Evolutionary conservation across 2,329 filamentous ascomycete species (phyloP), one percentile per base, ranked within the genome.

Genomic region (Stromatinia cepivora): DNA sequence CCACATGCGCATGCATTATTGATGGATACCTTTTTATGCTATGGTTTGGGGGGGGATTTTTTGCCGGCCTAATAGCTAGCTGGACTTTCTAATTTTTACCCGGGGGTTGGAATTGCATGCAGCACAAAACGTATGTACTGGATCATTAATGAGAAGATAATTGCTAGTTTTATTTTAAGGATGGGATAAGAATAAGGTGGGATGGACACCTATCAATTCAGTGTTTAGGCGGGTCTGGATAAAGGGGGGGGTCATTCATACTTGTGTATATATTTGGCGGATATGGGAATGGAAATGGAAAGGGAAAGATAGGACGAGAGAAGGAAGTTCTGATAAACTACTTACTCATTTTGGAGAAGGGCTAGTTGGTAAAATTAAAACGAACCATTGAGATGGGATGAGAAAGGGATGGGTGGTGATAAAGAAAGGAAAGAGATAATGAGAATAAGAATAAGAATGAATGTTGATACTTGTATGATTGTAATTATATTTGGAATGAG

Each of bases 131-230:
- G 34, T 28, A 52, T 39, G 5, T 52, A 20, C 46, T 20, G 46
- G 34, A 39, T 52, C 61, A 52, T 52, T 64, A 64, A 64, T 64
- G 61, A 64, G 31, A 34, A 52, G 31, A 64, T 64, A 64, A 64
- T 64, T 52, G 8, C 46, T 64, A 53, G 61, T 64, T 52, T 64
- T 63, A 50, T 42, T 64, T 52, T 39, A 34, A 36, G 61, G 61
- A 17, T 61, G 42, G 58, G 42, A 61, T 46, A 25, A 34, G 39
- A 17, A 61, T 9, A 17, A 39, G 61, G n/a, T n/a, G 15, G 31
- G 13, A 28, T 52, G 22, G n/a, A 28, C 31, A 20, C 31, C 36
- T 10, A 15, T 63, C 20, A 25, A 13, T 50, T 11, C 28, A 48
- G 45, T 62, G 28, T 17, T 34, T 20, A 25, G 15, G 31, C 31